A percentile compares a stretch with the other conserved stretches of the same genome.
These are phyloP conservation scores for Lipomyces orientalis DNA, from an alignment of 805 yeast species.

Conservation along the genomic window DNA sequence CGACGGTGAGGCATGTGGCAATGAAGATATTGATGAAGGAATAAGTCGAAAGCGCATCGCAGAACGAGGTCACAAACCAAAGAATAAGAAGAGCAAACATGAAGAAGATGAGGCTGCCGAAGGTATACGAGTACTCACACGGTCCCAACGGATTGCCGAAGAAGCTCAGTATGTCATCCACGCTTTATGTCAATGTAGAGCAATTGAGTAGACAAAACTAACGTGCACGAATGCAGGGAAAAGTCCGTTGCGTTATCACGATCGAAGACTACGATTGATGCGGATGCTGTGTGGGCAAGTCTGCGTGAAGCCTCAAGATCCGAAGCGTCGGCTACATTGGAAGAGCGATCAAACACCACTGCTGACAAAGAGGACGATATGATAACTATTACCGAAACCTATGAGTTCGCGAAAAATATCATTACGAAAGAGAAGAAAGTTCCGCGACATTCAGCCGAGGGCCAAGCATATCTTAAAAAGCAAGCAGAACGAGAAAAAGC, in stretches of 20 bases:
- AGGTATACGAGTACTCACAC: conserved; percentile 29
- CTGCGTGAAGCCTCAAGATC: conserved; percentile 20
- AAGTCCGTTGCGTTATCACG: conserved; percentile 2
- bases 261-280: conserved; percentile 32
- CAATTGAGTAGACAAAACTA: not conserved
- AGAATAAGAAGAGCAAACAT: not conserved
- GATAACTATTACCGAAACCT: conserved; percentile 74
- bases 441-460: conserved; percentile 80
- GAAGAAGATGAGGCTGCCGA: conserved; percentile 17
- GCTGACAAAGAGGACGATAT: conserved; percentile 50
- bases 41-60: not conserved
- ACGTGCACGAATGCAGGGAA: conserved; percentile 4
- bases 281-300: conserved; percentile 37
- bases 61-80: not conserved
- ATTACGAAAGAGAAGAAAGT: conserved; percentile 81
- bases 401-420: conserved; percentile 87
- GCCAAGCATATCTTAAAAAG: conserved; percentile 72
- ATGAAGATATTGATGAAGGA: conserved; percentile 25
- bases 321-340: not conserved
- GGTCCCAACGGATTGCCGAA: conserved; percentile 29
- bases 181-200: not conserved
- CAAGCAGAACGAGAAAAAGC: conserved; percentile 31
- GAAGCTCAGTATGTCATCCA: conserved; percentile 17
- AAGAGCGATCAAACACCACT: not conserved
- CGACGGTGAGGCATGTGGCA: conserved; percentile 19